A percentile compares a stretch with the other conserved stretches of the same genome.
Evolutionary conservation across 306 rosid species (phyloP).

Genomic region (Cucurbita pepo): DNA sequence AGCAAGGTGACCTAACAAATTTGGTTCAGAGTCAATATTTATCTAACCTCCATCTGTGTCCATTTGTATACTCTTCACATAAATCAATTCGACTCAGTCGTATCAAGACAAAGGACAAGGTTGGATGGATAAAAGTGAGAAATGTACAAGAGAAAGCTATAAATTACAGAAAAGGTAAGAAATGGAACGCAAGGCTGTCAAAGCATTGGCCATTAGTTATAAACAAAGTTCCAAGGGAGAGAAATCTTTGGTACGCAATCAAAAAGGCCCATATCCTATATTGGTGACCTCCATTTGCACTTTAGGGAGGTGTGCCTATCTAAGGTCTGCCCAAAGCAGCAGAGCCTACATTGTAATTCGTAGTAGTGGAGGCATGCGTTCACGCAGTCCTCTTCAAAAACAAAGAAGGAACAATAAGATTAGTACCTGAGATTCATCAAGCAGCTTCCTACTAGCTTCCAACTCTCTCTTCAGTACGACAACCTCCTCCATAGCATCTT

Average conservation of each 20-base stretch:
- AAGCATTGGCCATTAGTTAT: neutral
- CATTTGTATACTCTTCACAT: neutral
- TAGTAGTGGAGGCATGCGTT: too few species aligned
- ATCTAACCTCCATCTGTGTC: neutral
- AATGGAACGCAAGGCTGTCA: neutral
- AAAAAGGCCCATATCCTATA: neutral
- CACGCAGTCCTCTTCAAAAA: too few species aligned
- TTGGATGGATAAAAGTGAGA: neutral
- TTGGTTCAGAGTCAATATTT: neutral
- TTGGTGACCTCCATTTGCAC: too few species aligned
- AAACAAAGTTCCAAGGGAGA: neutral
- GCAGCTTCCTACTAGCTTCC: constrained; percentile 70
- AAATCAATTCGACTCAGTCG: neutral
- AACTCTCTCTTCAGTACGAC: constrained; percentile 46
- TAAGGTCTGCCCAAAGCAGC: neutral
- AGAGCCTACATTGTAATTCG: neutral
- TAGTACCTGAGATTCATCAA: constrained; percentile 93
- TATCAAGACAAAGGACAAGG: neutral
- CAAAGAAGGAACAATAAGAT: too few species aligned
- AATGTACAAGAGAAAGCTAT: neutral
- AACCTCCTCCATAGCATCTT: constrained; percentile 58
- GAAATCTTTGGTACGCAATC: neutral
- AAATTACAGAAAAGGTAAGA: neutral
- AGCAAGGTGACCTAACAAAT: neutral
- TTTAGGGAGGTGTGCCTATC: too few species aligned